Evolutionary conservation across 192 early-diverging fungal species (phyloP).

Genomic region (Gonapodya sp.): DNA sequence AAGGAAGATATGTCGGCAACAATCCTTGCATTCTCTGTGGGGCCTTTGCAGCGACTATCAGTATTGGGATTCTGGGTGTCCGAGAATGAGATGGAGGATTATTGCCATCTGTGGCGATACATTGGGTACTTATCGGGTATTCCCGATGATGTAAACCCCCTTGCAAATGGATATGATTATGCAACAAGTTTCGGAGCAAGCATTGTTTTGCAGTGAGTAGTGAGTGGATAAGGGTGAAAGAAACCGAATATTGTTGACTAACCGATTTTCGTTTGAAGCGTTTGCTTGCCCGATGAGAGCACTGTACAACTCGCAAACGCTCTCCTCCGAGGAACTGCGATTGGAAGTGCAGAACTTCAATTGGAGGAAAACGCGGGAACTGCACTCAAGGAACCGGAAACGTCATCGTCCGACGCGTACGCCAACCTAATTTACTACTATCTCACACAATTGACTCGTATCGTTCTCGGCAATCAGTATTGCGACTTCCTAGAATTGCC

Average conservation of each 20-base stretch:
- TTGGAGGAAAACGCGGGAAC: not conserved
- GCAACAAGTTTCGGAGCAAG: not conserved
- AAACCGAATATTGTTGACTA: not conserved
- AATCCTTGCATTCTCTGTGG: not conserved
- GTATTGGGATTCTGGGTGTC: not conserved
- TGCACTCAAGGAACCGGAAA: not conserved
- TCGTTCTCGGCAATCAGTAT: not conserved
- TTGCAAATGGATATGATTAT: not conserved
- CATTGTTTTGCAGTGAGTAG: not conserved
- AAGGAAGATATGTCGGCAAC: slow-evolving; percentile 9
- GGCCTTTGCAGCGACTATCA: not conserved
- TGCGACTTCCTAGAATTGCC: not conserved
- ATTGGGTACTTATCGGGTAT: not conserved
- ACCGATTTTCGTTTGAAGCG: not conserved
- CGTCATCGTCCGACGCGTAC: not conserved
- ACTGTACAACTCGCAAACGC: not conserved
- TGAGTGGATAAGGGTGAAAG: not conserved
- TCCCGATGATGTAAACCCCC: not conserved
- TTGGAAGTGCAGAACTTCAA: not conserved
- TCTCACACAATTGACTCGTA: not conserved
- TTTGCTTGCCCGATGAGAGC: not conserved
- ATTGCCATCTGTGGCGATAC: slow-evolving; percentile 9
- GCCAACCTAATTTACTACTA: not conserved
- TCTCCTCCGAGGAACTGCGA: not conserved
- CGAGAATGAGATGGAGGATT: not conserved